Percentiles rank a stretch among this genome's conserved stretches.
Evolutionary conservation across 257 asterid species (phyloP).

Genomic region (Cordia subcordata): DNA sequence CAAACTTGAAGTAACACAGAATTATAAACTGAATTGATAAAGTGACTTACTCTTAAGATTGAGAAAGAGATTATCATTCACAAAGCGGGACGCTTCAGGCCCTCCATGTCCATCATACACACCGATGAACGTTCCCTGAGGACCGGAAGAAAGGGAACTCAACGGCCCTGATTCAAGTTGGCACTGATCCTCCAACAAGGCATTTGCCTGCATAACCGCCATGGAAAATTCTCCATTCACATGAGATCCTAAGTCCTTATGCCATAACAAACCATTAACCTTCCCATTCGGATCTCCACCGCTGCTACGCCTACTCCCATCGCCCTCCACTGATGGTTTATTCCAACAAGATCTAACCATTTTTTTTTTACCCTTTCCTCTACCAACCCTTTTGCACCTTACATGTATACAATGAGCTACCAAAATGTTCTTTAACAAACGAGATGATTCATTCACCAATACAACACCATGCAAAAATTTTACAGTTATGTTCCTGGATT

Average conservation of each 20-base stretch:
- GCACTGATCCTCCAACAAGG: conserved; percentile 86
- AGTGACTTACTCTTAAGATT: conserved; percentile 75
- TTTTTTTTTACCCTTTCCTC: conserved; percentile 3
- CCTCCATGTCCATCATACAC: conserved; percentile 99
- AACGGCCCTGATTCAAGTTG: conserved; percentile 87
- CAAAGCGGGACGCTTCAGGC: conserved; percentile 82
- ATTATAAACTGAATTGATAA: conserved; percentile 7
- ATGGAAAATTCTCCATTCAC: conserved; percentile 78
- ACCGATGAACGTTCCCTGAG: conserved; percentile 81
- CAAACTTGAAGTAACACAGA: conserved; percentile 3
- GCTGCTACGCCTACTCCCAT: conserved; percentile 40
- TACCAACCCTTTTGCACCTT: conserved; percentile 4
- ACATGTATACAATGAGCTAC: conserved; percentile 2
- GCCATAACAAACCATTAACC: conserved; percentile 81
- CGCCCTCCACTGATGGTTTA: conserved; percentile 63
- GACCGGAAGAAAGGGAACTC: conserved; percentile 65
- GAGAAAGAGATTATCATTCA: conserved; percentile 56
- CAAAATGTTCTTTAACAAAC: conserved; percentile 8
- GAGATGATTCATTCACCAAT: conserved; percentile 3
- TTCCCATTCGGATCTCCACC: conserved; percentile 54
- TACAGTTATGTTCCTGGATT: conserved; percentile 6
- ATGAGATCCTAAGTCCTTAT: conserved; percentile 77
- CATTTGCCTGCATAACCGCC: conserved; percentile 89
- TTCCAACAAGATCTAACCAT: conserved; percentile 93
- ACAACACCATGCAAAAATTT: conserved; percentile 11